Conservation (phyloP, 257 asterid genomes). For the Solanum rostratum region DNA sequence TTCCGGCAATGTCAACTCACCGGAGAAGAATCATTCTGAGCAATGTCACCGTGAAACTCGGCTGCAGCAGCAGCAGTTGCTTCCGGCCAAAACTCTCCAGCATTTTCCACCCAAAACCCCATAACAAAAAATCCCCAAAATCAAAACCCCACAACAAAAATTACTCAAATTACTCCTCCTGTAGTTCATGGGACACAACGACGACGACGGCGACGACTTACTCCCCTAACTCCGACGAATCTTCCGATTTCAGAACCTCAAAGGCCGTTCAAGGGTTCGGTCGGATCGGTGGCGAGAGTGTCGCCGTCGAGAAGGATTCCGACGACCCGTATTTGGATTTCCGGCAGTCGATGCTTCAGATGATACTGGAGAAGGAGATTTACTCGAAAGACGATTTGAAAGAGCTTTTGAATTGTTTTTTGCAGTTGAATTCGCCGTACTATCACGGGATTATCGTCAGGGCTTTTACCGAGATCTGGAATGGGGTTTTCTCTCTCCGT, state of each 20-base stretch:
- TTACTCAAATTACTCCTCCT: conserved; percentile 31
- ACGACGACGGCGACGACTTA: conserved; percentile 24
- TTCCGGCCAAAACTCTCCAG: conserved; percentile 36
- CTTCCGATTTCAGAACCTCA: not conserved
- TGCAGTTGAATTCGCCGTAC: conserved; percentile 77
- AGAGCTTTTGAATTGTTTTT: conserved; percentile 69
- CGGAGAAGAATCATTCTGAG: conserved; percentile 36
- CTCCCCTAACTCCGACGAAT: conserved; percentile 22
- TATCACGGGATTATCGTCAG: conserved; percentile 70
- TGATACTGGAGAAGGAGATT: conserved; percentile 73
- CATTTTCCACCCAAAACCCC: conserved; percentile 48
- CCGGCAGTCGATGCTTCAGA: conserved; percentile 87
- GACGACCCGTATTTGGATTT: conserved; percentile 86
- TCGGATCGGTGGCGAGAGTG: conserved; percentile 49
- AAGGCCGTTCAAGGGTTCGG: conserved; percentile 71
- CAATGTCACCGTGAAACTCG: conserved; percentile 35
- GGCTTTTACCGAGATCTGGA: conserved; percentile 92
- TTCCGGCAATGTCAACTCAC: conserved; percentile 28
- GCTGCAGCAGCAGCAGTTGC: conserved; percentile 61
- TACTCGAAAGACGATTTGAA: conserved; percentile 67
- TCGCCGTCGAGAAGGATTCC: conserved; percentile 83
- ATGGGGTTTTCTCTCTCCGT: conserved; percentile 39
- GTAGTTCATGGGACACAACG: conserved; percentile 42
- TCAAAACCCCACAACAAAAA: conserved; percentile 1
- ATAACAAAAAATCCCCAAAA: not conserved